Conservation (phyloP, 2,329 filamentous ascomycete genomes). For the Trichoderma afroharzianum region DNA sequence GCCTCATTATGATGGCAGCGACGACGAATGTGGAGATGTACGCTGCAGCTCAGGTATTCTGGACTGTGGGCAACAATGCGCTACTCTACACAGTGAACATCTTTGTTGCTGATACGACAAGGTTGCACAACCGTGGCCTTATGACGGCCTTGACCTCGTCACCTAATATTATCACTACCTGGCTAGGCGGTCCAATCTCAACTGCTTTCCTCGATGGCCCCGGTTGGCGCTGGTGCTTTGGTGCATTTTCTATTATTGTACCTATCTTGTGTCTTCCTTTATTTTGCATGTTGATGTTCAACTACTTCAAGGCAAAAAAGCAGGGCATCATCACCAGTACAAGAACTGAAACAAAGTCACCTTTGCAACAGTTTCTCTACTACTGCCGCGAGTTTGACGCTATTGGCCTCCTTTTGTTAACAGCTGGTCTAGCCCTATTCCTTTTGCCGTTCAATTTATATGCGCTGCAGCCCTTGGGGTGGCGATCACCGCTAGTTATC, state of each 20-base stretch:
- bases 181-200: constrained; percentile 54
- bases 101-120: constrained; percentile 17
- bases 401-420: constrained; percentile 48
- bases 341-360: background rate
- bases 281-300: constrained; percentile 49
- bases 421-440: constrained; percentile 50
- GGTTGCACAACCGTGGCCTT: constrained; percentile 9
- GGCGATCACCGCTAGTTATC: constrained; percentile 44
- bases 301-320: constrained; percentile 51
- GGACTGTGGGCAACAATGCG: background rate
- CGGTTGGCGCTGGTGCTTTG: constrained; percentile 63
- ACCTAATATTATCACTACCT: constrained; percentile 50
- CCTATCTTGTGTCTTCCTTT: constrained; percentile 57
- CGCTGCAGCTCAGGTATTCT: constrained; percentile 61
- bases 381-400: constrained; percentile 46
- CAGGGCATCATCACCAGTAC: constrained; percentile 37
- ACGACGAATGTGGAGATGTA: constrained; percentile 42
- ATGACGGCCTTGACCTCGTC: constrained; percentile 3
- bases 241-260: constrained; percentile 59
- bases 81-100: constrained; percentile 8
- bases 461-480: constrained; percentile 35
- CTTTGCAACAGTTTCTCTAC: background rate
- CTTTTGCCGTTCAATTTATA: constrained; percentile 56
- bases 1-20: constrained; percentile 58
- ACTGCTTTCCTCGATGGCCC: constrained; percentile 46